phyloP scores from a whole-genome alignment of 352 stramenopile genomes.

The Pythium utonaiense region DNA sequence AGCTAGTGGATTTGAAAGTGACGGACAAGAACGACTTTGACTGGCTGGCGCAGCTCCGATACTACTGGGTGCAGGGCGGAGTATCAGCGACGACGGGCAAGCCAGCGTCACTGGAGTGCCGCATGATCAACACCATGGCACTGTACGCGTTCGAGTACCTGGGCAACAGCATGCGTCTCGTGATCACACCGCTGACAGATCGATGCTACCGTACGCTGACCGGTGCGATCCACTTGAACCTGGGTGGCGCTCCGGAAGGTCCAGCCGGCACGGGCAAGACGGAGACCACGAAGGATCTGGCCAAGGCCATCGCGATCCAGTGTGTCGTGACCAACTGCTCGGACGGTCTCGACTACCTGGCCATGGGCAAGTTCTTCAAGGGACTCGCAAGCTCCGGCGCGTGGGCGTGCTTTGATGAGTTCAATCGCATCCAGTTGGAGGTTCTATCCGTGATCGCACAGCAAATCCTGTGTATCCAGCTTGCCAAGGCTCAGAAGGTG shows the following conservation, averaged over 20 bases:
- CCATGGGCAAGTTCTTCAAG: constrained; percentile 97
- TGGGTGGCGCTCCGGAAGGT: constrained; percentile 90
- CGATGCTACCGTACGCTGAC: constrained; percentile 94
- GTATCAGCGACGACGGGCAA: constrained; percentile 86
- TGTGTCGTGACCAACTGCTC: constrained; percentile 96
- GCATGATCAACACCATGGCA: constrained; percentile 92
- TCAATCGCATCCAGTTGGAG: constrained; percentile 96
- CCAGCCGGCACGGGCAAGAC: constrained; percentile 94
- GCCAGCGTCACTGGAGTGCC: constrained; percentile 80
- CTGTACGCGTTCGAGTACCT: constrained; percentile 94
- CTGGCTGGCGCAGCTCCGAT: constrained; percentile 91
- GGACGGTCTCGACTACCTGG: constrained; percentile 88
- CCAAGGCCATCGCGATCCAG: constrained; percentile 94
- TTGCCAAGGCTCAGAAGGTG: constrained; percentile 86
- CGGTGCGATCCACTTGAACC: constrained; percentile 90
- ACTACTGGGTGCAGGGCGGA: constrained; percentile 87
- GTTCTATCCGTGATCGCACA: constrained; percentile 94
- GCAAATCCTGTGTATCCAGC: constrained; percentile 92
- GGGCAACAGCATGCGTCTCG: constrained; percentile 90
- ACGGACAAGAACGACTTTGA: constrained; percentile 88
- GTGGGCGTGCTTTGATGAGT: constrained; percentile 95
- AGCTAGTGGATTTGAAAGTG: constrained; percentile 83
- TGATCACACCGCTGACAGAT: constrained; percentile 95
- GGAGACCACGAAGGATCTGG: constrained; percentile 93
- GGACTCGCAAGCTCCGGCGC: constrained; percentile 89